These are phyloP conservation scores for Solanum tacnaense DNA, from an alignment of 257 asterid species.

Conservation along the genomic window DNA sequence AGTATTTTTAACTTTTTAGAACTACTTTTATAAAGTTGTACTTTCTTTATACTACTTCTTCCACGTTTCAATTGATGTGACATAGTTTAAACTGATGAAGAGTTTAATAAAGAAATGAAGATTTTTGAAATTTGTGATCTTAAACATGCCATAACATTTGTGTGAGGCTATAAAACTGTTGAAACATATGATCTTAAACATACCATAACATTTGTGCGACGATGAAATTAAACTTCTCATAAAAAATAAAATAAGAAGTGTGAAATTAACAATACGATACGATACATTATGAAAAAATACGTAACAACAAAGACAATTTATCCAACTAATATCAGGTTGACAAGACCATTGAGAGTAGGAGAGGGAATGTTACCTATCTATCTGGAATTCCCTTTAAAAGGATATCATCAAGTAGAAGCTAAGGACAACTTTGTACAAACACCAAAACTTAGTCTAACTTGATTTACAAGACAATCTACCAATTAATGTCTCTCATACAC, in stretches of 20 bases:
- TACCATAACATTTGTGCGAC: background rate
- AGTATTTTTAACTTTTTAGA: background rate
- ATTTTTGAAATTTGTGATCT: background rate
- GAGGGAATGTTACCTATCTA: background rate
- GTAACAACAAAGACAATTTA: background rate
- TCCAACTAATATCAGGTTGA: background rate
- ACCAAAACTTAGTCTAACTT: slow-evolving; percentile 41
- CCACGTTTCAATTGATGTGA: too few relatives aligned
- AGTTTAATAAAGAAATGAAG: background rate
- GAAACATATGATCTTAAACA: background rate
- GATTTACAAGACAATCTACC: slow-evolving; percentile 66
- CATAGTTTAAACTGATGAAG: background rate
- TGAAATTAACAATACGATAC: background rate
- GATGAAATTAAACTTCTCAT: background rate
- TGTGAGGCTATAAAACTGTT: background rate
- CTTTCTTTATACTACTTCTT: background rate
- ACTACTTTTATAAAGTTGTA: background rate
- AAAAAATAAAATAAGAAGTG: background rate
- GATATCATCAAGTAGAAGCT: slow-evolving; percentile 31
- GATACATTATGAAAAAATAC: too few relatives aligned
- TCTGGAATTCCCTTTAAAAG: slow-evolving; percentile 9
- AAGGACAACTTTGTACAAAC: slow-evolving; percentile 41
- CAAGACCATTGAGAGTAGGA: background rate
- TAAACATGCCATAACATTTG: background rate
- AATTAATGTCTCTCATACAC: slow-evolving; percentile 9